Evolutionary conservation across 441 rosid genomes (phyloP).

Genomic region (Melastoma candidum): DNA sequence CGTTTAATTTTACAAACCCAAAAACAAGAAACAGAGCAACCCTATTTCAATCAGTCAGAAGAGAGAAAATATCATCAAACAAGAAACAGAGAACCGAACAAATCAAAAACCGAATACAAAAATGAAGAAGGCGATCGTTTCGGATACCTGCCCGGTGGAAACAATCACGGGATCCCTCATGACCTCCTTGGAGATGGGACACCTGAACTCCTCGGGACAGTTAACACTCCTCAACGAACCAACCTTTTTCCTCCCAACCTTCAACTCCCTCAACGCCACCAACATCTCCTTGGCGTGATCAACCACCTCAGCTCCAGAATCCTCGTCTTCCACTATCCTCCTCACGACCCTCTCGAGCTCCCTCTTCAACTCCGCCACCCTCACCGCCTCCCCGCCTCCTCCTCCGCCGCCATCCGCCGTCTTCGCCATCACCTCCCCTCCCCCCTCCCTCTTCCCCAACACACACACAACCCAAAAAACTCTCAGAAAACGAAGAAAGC

Average conservation of each 20-base stretch:
- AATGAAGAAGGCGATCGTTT: not conserved
- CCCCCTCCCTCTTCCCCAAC: no score
- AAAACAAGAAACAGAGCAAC: no score
- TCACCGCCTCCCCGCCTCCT: slow-evolving; percentile 27
- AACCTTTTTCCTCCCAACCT: slow-evolving; percentile 37
- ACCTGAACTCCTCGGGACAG: slow-evolving; percentile 74
- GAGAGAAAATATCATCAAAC: no score
- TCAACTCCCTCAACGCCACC: slow-evolving; percentile 37
- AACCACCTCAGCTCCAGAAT: slow-evolving; percentile 34
- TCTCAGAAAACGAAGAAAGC: no score
- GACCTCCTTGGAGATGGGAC: slow-evolving; percentile 83
- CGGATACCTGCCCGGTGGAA: slow-evolving; percentile 71
- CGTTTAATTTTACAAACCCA: no score
- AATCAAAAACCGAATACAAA: not conserved
- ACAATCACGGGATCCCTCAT: slow-evolving; percentile 92
- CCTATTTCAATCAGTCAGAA: no score
- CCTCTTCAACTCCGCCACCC: slow-evolving; percentile 50
- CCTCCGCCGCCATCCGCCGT: slow-evolving; percentile 59
- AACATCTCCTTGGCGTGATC: slow-evolving; percentile 59
- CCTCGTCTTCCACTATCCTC: slow-evolving; percentile 57
- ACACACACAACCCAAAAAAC: no score
- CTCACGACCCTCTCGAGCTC: slow-evolving; percentile 58
- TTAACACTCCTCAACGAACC: slow-evolving; percentile 33
- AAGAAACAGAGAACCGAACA: no score
- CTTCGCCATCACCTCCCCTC: slow-evolving; percentile 44